These are phyloP conservation scores for Pseudogymnoascus sp. DNA, from an alignment of 2,329 filamentous ascomycete genomes.

Conservation along the genomic window DNA sequence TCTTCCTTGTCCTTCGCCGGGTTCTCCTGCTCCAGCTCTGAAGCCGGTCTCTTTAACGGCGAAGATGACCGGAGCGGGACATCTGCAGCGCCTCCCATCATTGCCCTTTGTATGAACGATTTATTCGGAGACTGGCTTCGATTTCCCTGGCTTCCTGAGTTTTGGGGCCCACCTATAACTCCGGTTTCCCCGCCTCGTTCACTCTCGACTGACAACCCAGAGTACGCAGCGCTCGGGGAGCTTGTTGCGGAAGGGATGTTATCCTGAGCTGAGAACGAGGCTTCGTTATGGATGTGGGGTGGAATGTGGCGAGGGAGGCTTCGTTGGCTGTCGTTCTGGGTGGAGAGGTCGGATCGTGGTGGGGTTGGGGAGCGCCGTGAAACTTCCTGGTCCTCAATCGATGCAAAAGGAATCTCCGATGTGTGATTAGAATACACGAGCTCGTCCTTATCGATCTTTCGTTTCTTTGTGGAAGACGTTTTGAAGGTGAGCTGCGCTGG, in stretches of 20 bases:
- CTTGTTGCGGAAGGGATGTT: conserved; percentile 48
- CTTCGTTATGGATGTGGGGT: conserved; percentile 35
- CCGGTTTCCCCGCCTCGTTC: conserved; percentile 37
- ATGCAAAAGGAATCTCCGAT: conserved; percentile 26
- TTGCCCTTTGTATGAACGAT: conserved; percentile 38
- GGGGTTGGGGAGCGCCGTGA: conserved; percentile 40
- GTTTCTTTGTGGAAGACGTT: conserved; percentile 67
- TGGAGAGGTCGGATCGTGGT: conserved; percentile 33
- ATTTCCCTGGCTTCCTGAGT: conserved; percentile 19
- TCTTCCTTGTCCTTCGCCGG: conserved; percentile 25
- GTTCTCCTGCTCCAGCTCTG: conserved; percentile 26
- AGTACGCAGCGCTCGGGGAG: conserved; percentile 49
- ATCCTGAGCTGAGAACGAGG: conserved; percentile 38
- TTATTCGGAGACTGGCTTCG: conserved; percentile 43
- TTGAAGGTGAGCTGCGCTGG: conserved; percentile 57
- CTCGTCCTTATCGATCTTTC: conserved; percentile 47
- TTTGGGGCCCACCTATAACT: conserved; percentile 20
- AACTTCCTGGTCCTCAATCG: conserved; percentile 34
- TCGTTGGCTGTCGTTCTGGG: conserved; percentile 14
- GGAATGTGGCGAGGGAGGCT: conserved; percentile 43
- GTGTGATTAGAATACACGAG: conserved; percentile 20
- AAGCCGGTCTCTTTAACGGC: conserved; percentile 54
- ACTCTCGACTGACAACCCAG: conserved; percentile 47
- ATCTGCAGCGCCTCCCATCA: conserved; percentile 53
- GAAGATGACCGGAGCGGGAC: conserved; percentile 53